Base-by-base conservation (phyloP, 495 filamentous ascomycete species). In the Trichoderma reesei region DNA sequence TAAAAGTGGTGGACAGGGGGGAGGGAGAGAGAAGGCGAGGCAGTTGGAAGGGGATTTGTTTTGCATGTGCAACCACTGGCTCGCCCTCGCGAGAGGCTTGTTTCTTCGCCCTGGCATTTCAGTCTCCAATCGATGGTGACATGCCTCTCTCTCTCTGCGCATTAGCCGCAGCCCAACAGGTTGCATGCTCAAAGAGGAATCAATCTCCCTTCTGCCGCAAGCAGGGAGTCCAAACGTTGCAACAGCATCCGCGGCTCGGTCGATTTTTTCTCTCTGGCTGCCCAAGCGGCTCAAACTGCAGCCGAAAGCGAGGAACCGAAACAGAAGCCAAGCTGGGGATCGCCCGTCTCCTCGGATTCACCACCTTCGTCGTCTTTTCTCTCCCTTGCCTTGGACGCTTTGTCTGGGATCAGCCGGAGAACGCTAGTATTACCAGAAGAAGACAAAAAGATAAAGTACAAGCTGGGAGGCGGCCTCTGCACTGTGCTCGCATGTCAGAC, bases 401-500 rank as follows among this genome's bases (percentile, higher is more conserved):
- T 46, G 4, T 26, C 44, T 48, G 2, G 18, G 7, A 8, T 48
- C 3, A 18, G 16, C 44, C 44, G 44, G 20, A 8, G 16, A 8
- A 6, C 44, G n/a, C 44, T 18, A 46, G 1, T 39, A 39, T 2
- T 39, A 6, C 1, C 3, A 39, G 6, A 1, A 11, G 38, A 39
- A 39, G 6, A 39, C 6, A 7, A 39, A 39, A 1, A 39, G 1
- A 7, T 6, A 39, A 5, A 39, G 38, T 39, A 39, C 6, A 6
- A 39, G 42, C 42, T 46, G 16, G 42, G 5, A 26, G 26, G 26
- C 26, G 26, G 26, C 26, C 26, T 16, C 5, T 13, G 9, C 51
- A 56, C 51, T 56, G 51, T 56, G 51, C 51, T 56, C 51, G 34
- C 51, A 56, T 56, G 51, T 34, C 51, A 33, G 51, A 13, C 51